These are phyloP conservation scores for Entoloma clypeatum DNA, from an alignment of 1,284 basidiomycete species.

Conservation along the genomic window DNA sequence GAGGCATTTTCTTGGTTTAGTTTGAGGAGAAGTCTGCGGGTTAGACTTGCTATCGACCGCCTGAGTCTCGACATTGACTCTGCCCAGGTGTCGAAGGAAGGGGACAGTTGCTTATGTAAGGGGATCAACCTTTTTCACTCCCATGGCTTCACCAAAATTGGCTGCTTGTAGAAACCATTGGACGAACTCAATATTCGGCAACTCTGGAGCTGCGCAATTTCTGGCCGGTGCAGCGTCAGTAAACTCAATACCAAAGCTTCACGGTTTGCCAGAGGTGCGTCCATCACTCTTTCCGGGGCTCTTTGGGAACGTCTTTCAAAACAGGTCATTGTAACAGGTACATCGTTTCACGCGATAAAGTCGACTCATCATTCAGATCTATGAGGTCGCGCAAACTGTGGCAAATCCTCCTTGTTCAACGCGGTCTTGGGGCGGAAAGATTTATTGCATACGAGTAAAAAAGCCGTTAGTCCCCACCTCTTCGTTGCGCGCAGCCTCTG, in stretches of 20 bases:
- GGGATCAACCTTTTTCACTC: no score
- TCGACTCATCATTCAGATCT: constrained; percentile 1
- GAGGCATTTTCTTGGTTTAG: background rate
- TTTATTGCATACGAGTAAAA: constrained; percentile 61
- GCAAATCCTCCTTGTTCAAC: constrained; percentile 72
- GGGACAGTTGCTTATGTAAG: background rate
- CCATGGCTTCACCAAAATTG: no score
- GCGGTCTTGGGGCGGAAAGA: constrained; percentile 55
- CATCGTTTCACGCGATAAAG: constrained; percentile 7
- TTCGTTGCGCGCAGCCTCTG: constrained; percentile 1
- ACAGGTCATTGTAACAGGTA: constrained; percentile 53
- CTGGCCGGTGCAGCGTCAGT: constrained; percentile 39
- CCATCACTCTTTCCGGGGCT: constrained; percentile 3
- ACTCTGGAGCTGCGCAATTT: constrained; percentile 40
- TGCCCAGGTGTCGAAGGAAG: background rate
- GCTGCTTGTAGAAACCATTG: no score
- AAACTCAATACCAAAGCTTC: constrained; percentile 39
- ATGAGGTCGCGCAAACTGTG: constrained; percentile 60
- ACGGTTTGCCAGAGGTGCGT: constrained; percentile 50
- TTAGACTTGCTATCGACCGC: background rate
- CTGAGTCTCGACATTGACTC: constrained; percentile 3
- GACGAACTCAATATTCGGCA: constrained; percentile 29
- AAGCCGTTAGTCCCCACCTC: constrained; percentile 47
- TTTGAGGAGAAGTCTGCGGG: background rate
- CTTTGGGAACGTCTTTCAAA: constrained; percentile 7